These are phyloP conservation scores for Saccharomycopsis olivae DNA, from an alignment of 805 yeast genomes.

Conservation along the genomic window DNA sequence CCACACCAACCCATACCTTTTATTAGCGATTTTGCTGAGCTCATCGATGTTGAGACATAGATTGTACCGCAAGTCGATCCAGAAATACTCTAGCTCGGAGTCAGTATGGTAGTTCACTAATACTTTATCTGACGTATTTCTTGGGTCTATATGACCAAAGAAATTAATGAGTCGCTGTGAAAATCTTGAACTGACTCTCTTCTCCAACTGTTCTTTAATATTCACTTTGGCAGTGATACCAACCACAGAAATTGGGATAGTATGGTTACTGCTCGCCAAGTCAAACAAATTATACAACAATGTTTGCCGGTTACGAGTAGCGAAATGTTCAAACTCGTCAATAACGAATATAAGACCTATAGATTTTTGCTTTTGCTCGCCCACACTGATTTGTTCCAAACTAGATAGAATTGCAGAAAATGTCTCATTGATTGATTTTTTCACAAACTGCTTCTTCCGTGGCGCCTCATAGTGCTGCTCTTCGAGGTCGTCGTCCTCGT, in stretches of 20 bases:
- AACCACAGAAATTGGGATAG: constrained; percentile 67
- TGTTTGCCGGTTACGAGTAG: constrained; percentile 66
- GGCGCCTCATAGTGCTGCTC: no score
- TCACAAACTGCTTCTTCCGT: constrained; percentile 31
- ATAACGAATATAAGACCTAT: constrained; percentile 66
- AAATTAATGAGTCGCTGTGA: constrained; percentile 65
- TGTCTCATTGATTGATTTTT: constrained; percentile 47
- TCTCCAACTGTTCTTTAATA: constrained; percentile 74
- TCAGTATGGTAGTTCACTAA: constrained; percentile 13
- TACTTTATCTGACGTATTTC: not conserved
- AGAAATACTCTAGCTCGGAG: constrained; percentile 18
- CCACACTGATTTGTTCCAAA: constrained; percentile 29
- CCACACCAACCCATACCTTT: constrained; percentile 17
- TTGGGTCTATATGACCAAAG: constrained; percentile 8
- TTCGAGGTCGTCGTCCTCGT: constrained; percentile 3
- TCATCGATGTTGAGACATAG: constrained; percentile 15
- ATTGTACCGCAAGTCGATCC: constrained; percentile 16
- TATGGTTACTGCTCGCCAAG: constrained; percentile 56
- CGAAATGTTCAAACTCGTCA: constrained; percentile 79
- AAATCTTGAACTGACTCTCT: constrained; percentile 83
- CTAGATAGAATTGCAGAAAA: constrained; percentile 47
- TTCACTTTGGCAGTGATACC: constrained; percentile 72
- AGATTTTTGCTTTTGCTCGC: constrained; percentile 20
- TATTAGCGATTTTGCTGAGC: constrained; percentile 15
- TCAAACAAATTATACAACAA: constrained; percentile 82